These are phyloP conservation scores for Salvia rosmarinus DNA, from an alignment of 257 asterid genomes.

Conservation along the genomic window DNA sequence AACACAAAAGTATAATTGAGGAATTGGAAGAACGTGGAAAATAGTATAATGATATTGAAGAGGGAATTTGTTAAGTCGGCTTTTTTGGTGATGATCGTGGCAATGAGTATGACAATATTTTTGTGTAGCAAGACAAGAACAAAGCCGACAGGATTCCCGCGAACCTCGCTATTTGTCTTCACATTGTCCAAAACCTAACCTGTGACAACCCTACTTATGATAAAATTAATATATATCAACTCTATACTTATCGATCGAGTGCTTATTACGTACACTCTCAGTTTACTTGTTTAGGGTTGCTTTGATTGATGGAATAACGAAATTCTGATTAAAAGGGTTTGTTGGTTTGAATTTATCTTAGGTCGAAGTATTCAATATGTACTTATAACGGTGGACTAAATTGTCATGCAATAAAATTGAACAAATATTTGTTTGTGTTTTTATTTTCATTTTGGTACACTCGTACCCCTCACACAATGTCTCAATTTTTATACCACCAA, in stretches of 20 bases:
- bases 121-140: conserved; percentile 20
- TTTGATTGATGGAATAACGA: no score
- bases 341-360: no score
- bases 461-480: no score
- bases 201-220: not conserved
- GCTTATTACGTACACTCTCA: no score
- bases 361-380: no score
- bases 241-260: not conserved
- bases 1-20: not conserved
- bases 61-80: conserved; percentile 34
- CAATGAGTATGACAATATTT: conserved; percentile 37
- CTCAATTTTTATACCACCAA: no score
- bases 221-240: not conserved
- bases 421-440: no score
- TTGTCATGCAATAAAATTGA: no score
- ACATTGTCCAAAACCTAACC: conserved; percentile 17
- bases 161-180: conserved; percentile 44
- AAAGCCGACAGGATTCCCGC: conserved; percentile 52
- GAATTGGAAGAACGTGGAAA: conserved; percentile 59
- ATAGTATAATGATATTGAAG: conserved; percentile 5
- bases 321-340: no score
- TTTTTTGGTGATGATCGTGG: conserved; percentile 46
- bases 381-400: no score
- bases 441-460: no score
- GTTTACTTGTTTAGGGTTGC: no score